Evolutionary conservation across 176 grass and related monocot species (phyloP), one percentile per base, ranked within the genome.

Genomic region (Rhynchospora tenuis): DNA sequence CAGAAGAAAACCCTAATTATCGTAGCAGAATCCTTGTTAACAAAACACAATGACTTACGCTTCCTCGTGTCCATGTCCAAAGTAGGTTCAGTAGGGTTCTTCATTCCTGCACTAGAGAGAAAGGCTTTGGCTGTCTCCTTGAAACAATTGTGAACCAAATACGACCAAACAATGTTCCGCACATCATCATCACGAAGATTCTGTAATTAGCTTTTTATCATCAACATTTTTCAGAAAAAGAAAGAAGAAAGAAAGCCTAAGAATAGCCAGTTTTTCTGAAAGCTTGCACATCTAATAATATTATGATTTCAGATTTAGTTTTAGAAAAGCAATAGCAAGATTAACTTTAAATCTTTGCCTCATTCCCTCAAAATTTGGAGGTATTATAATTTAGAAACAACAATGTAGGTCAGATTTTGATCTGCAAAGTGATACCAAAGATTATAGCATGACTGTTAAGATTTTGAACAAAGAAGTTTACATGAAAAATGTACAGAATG

Each of bases 101-200:
- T 87, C 83, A 99, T 85, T 26, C 91, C 88, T 5, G 88, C 91
- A 73, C 83, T 91, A 82, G 89, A 62, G 85, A 99, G 58, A 83
- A 99, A 99, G 77, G 89, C 50, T 65, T 99, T 89, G 27, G 93
- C 97, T 6, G 97, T 99, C 78, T 99, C 97, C 65, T 96, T 99
- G 86, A 90, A 99, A 88, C 97, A 99, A 83, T 96, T 96, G 83
- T 99, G 93, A 88, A 95, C 84, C 85, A 99, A 91, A 99, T 99
- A 99, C 17, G 93, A 93, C 54, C 93, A 89, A 79, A 99, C 91
- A 80, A 92, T 89, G 52, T 84, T 92, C 69, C 65, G 84, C 78
- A 93, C 88, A 92, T 95, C 91, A 5, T 80, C 90, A 67, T 95
- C 91, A 7, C 80, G 93, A 66, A 93, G 75, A 66, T 82, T 78